phyloP scores from a whole-genome alignment of 2,329 filamentous ascomycete species.

The Botrytis aclada region DNA sequence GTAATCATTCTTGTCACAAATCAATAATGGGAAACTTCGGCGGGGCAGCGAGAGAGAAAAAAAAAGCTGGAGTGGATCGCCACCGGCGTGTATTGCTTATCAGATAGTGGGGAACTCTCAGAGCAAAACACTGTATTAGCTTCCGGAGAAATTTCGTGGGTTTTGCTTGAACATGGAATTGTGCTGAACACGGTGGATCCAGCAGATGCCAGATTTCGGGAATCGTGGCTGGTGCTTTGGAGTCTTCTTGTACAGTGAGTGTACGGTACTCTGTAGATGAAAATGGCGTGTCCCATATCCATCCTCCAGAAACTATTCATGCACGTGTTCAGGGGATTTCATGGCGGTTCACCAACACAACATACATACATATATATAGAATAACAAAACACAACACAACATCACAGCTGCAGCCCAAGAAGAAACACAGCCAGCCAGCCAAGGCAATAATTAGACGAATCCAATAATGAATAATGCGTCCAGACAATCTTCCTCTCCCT shows the following conservation, averaged over 20 bases:
- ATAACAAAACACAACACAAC: not conserved
- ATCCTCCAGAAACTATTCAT: not conserved
- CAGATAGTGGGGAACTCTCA: constrained; percentile 16
- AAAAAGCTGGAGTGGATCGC: constrained; percentile 16
- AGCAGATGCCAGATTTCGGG: not conserved
- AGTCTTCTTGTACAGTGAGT: too few relatives aligned
- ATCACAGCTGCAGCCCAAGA: not conserved
- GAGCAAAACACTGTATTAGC: not conserved
- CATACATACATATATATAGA: too few relatives aligned
- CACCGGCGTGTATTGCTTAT: constrained; percentile 15
- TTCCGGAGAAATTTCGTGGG: constrained; percentile 18
- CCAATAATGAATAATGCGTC: not conserved
- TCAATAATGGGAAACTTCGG: not conserved
- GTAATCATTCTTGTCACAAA: not conserved
- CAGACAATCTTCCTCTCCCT: too few relatives aligned
- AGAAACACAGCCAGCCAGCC: not conserved
- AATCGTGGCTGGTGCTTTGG: constrained; percentile 14
- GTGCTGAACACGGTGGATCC: not conserved
- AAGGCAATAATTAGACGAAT: not conserved
- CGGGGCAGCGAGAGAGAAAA: not conserved
- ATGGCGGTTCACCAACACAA: constrained; percentile 1
- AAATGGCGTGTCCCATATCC: not conserved
- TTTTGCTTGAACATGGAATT: constrained; percentile 1
- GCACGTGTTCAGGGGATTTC: constrained; percentile 14
- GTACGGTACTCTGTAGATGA: not conserved